Evolutionary conservation across 352 stramenopile genomes (phyloP).

Genomic region (Phytopythium vexans): DNA sequence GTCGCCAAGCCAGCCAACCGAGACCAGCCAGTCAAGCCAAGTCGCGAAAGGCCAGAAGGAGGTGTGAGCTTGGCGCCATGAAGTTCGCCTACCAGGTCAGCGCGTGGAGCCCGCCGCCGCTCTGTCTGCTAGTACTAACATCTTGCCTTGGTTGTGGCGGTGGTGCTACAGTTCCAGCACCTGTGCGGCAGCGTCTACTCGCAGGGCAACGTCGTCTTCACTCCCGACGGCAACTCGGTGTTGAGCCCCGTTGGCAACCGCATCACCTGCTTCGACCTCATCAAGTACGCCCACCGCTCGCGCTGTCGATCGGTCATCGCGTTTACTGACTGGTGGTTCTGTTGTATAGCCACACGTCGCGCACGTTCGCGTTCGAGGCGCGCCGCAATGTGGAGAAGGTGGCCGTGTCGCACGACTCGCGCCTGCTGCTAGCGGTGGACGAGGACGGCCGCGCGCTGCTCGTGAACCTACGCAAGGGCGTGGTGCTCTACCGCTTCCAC

Average conservation of each 20-base stretch:
- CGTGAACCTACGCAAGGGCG: slow-evolving; percentile 86
- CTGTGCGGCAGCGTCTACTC: slow-evolving; percentile 93
- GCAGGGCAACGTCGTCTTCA: slow-evolving; percentile 92
- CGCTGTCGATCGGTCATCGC: not conserved
- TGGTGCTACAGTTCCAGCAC: slow-evolving; percentile 86
- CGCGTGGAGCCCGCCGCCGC: not conserved
- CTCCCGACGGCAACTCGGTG: slow-evolving; percentile 90
- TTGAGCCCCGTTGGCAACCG: slow-evolving; percentile 92
- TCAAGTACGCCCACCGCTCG: slow-evolving; percentile 61
- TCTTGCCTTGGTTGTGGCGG: not conserved
- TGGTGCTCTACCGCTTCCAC: slow-evolving; percentile 93
- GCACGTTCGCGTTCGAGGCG: slow-evolving; percentile 90
- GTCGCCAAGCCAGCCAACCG: slow-evolving; percentile 4
- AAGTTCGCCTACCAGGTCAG: slow-evolving; percentile 87
- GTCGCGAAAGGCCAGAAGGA: slow-evolving; percentile 12
- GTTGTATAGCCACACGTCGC: slow-evolving; percentile 69
- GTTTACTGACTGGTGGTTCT: slow-evolving; percentile 2
- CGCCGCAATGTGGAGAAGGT: slow-evolving; percentile 89
- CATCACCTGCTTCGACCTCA: slow-evolving; percentile 93
- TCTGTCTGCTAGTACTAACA: not conserved
- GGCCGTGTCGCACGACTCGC: slow-evolving; percentile 86
- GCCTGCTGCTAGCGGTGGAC: slow-evolving; percentile 87
- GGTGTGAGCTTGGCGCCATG: slow-evolving; percentile 30
- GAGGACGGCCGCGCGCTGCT: slow-evolving; percentile 89
- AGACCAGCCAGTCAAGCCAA: slow-evolving; percentile 1